Evolutionary conservation across 2,329 filamentous ascomycete genomes (phyloP), one percentile per base, ranked within the genome.

Genomic region (Phialemoniopsis sp.): DNA sequence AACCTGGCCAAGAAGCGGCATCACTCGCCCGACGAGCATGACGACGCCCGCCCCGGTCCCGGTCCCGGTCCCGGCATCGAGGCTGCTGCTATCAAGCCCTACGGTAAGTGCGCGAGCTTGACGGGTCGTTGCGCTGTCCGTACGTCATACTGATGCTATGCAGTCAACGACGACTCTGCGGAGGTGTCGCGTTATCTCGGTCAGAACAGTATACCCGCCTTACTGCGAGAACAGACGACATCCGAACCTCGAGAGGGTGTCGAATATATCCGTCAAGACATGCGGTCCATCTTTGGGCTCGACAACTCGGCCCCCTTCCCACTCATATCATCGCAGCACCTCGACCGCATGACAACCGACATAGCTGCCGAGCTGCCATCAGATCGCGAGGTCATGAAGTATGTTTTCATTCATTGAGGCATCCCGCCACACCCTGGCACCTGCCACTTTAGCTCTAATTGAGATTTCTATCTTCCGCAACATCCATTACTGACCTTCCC

Each of bases 321-420:
- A 18, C 68, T 84, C 50, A 84, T 83, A 80, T 83, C 80, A 8
- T 67, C 73, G 14, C 68, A 72, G 26, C 78, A 83, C 44, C 68
- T 84, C 30, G 75, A 82, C 46, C 68, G 66, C 38, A 59, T 83
- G 43, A 78, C 78, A 1, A 63, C 70, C 18, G 80, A 84, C 43
- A 82, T 83, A 35, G 73, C 73, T 3, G 64, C 70, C 7, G 78
- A 82, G 52, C 63, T 84, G 15, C 80, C 80, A 3, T 80, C 79
- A 0, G 79, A 83, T 48, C 63, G 79, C 29, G 80, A 84, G 54
- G 78, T 84, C 12, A 76, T 83, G 67, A 82, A 81, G 79, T 82
- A 57, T 47, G 75, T 61, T n/a, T 15, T 15, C 9, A 12, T 28
- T 14, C 8, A n/a, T n/a, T n/a, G n/a, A n/a, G n/a, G n/a, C n/a